Base-by-base conservation (phyloP, 2,329 filamentous ascomycete genomes). In the Fusarium drepaniforme region DNA sequence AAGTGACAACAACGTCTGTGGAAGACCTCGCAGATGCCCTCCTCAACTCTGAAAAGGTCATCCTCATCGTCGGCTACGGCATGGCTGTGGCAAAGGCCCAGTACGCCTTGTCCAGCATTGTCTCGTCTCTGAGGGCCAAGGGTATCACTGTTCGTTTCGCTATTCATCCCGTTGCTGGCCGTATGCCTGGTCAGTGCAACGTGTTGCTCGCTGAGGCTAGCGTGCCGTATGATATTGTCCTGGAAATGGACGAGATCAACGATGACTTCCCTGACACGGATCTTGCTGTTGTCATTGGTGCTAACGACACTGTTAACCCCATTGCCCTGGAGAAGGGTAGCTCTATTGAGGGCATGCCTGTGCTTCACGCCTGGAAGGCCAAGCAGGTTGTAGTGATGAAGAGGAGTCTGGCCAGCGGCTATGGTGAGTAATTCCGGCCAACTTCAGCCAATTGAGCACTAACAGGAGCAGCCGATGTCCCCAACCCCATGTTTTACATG, bases 161-260 rank as follows among this genome's bases (percentile, higher is more conserved):
- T 8, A 97, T 97, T 75, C 95, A 97, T 80, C 95, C 95, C 0
- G 95, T 97, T 33, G 95, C 95, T 0, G 95, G 95, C 13, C 91
- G 95, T 37, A 97, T 98, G 95, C 95, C 95, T 0, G 95, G 95
- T 0, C 95, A 97, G 84, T 97, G 95, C 85, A 97, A 98, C 79
- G 95, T 97, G 5, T 87, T 98, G 3, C 90, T 97, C 16, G 95
- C 95, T 0, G 95, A 98, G 82, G 95, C 95, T 1, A 93, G 90
- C 38, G 95, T 97, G 35, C 94, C 94, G 4, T 97, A 97, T 79
- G 95, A 98, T 78, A 96, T 97, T 66, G 95, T 97, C 33, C 88
- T 97, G 56, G 95, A 98, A 84, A 97, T 97, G 95, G 95, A 97
- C 77, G 95, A 98, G 86, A 97, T 97, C 85, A 98, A 97, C 82